Evolutionary conservation across 2,329 filamentous ascomycete species (phyloP), one percentile per base, ranked within the genome.

Genomic region (Aspergillus piperis): DNA sequence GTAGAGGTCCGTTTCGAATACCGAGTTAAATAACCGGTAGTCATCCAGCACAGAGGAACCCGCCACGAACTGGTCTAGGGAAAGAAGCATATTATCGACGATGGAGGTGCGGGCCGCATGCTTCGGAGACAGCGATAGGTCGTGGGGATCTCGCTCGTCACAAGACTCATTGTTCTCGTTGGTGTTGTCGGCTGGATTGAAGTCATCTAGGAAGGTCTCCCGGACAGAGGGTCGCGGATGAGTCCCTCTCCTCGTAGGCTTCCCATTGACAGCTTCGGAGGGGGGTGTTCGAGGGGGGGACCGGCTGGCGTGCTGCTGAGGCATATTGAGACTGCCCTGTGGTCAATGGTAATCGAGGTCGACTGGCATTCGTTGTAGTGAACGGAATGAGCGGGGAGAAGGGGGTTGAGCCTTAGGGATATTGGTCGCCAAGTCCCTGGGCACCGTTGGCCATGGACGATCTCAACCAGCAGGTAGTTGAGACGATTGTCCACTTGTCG

Each of bases 1-100:
- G 62, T 74, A 72, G 21, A 66, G 57, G 63, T 80, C 78, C 52
- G 75, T 72, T 44, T 77, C 74, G 42, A 78, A 77, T 52, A 72
- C 73, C 21, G 78, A 76, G 63, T 78, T 75, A 60, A 74, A 76
- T 23, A 78, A 63, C 21, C 72, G 71, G 57, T 73, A 73, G 54
- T 77, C 75, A 42, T 74, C 73, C 51, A 77, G 62, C 8, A 75
- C 58, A 3, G 73, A 36, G 32, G 32, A 73, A 39, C 71, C 68
- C 2, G 73, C 64, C 42, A 86, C 88, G 72, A 94, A 87, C 75
- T 94, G 90, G 77, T 96, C 94, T 65, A 99, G 88, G 42, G 93
- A 96, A 66, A 95, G 83, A 62, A 98, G 87, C 89, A 99, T 95
- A 76, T 97, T 96, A 77, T 95, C 90, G 61, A 99, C 92, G 67